Base-by-base conservation (phyloP, 164 flowering plant species). In the Magnolia kwangsiensis region DNA sequence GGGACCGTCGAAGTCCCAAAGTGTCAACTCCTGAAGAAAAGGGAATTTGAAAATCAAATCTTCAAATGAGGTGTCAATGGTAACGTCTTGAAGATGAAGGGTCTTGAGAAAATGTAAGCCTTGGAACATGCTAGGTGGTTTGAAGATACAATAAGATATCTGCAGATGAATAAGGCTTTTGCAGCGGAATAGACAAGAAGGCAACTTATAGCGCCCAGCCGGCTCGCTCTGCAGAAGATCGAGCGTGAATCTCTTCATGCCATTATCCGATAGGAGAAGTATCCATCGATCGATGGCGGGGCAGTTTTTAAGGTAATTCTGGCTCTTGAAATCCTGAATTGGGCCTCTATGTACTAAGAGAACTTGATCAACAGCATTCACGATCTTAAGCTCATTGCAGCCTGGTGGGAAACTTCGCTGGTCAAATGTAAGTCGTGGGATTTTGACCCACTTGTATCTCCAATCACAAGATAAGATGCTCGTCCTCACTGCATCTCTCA, bases 241-340 rank as follows among this genome's bases (percentile, higher is more conserved):
- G 68, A 90, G 83, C 69, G 79, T 29, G 59, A 92, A 77, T 71
- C 89, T 90, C 63, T 80, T 86, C n/a, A 90, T 72, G 67, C 76
- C 89, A 58, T 75, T 83, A 73, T 89, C 82, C 2, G 92, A 88
- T 20, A 92, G 89, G 74, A 84, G 85, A 67, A 88, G 86, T 9
- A 92, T 67, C 94, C 97, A 92, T 58, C 86, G 92, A 76, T 90
- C 92, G 10, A 92, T 81, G 73, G 88, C 91, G 0, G 92, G 84
- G 37, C 84, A 85, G 74, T 80, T 74, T 69, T 74, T 86, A 79
- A 88, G 68, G 75, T 72, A 58, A 0, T 79, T 80, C 1, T 83
- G 77, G 50, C 90, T 74, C 74, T 86, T 81, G 80, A 92, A 92
- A 82, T 84, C 89, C 80, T 87, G 90, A 63, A 92, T 86, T 5